Evolutionary conservation across 352 stramenopile genomes (phyloP).

Genomic region (Phytophthora palmivora): DNA sequence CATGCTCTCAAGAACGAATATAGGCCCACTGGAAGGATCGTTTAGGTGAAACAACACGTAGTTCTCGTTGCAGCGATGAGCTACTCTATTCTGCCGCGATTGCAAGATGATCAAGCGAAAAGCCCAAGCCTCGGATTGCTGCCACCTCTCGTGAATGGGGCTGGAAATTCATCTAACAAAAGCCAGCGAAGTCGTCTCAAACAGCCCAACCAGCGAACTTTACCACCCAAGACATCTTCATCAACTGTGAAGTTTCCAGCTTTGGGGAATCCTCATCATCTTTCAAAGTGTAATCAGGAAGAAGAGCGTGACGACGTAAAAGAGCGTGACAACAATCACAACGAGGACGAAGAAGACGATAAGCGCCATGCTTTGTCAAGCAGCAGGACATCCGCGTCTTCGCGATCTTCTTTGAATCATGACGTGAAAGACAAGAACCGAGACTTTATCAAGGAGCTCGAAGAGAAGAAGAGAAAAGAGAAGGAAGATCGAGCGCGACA

Average conservation of each 20-base stretch:
- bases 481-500: slow-evolving; percentile 55
- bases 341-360: slow-evolving; percentile 38
- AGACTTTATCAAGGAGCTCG: slow-evolving; percentile 73
- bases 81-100: slow-evolving; percentile 25
- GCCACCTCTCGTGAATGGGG: slow-evolving; percentile 24
- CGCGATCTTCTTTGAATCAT: slow-evolving; percentile 20
- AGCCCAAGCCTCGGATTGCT: slow-evolving; percentile 21
- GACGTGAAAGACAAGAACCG: slow-evolving; percentile 55
- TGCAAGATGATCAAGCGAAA: slow-evolving; percentile 21
- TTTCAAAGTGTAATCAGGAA: slow-evolving; percentile 49
- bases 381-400: slow-evolving; percentile 22
- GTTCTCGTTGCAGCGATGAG: slow-evolving; percentile 10
- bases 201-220: slow-evolving; percentile 24
- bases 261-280: slow-evolving; percentile 42
- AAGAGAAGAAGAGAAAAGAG: slow-evolving; percentile 77
- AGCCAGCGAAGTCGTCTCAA: slow-evolving; percentile 35
- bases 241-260: slow-evolving; percentile 48
- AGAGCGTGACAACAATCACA: slow-evolving; percentile 19
- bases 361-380: slow-evolving; percentile 22
- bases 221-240: slow-evolving; percentile 12
- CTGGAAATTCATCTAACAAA: slow-evolving; percentile 5
- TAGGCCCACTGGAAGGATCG: slow-evolving; percentile 1
- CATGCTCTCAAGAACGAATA: slow-evolving; percentile 7
- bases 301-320: slow-evolving; percentile 18
- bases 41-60: not conserved